A percentile compares a stretch with the other conserved stretches of the same genome.
These are phyloP conservation scores for Aureobasidium sp. DNA, from an alignment of 2,329 filamentous ascomycete genomes.

Conservation along the genomic window DNA sequence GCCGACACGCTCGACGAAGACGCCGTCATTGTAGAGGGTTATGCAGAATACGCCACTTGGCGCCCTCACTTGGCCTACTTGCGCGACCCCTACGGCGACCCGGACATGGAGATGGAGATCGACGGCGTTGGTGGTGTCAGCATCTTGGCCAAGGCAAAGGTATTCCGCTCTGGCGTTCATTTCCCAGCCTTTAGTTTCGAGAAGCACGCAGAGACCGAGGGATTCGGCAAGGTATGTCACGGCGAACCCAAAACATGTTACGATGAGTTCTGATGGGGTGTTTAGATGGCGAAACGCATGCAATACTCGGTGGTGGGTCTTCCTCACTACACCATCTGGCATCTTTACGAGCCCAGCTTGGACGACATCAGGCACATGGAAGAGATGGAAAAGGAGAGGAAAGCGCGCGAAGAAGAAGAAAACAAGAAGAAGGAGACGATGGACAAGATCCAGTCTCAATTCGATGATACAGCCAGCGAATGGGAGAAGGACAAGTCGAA, in stretches of 20 bases:
- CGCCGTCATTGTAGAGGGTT: slow-evolving; percentile 96
- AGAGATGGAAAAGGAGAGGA: slow-evolving; percentile 88
- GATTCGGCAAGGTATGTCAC: slow-evolving; percentile 86
- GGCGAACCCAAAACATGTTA: neutral
- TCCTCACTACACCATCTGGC: slow-evolving; percentile 98
- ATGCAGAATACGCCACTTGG: slow-evolving; percentile 98
- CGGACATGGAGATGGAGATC: slow-evolving; percentile 99
- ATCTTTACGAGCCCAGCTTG: slow-evolving; percentile 97
- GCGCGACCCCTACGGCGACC: slow-evolving; percentile 91
- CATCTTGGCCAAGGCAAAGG: slow-evolving; percentile 89
- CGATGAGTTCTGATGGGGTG: slow-evolving; percentile 20
- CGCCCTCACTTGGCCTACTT: slow-evolving; percentile 93
- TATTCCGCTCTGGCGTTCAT: slow-evolving; percentile 90
- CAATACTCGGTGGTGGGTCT: slow-evolving; percentile 88
- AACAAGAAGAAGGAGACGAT: slow-evolving; percentile 61
- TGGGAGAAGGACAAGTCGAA: slow-evolving; percentile 87
- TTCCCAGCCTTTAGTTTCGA: slow-evolving; percentile 98
- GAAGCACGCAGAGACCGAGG: slow-evolving; percentile 96
- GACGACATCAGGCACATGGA: slow-evolving; percentile 98
- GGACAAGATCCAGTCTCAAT: slow-evolving; percentile 72
- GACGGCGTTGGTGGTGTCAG: slow-evolving; percentile 96
- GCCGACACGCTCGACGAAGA: slow-evolving; percentile 95
- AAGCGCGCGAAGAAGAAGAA: slow-evolving; percentile 72
- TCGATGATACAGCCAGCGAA: slow-evolving; percentile 67
- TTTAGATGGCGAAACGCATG: slow-evolving; percentile 94